Base-by-base conservation (phyloP, 2,329 filamentous ascomycete species). In the Colletotrichum echinochloae region DNA sequence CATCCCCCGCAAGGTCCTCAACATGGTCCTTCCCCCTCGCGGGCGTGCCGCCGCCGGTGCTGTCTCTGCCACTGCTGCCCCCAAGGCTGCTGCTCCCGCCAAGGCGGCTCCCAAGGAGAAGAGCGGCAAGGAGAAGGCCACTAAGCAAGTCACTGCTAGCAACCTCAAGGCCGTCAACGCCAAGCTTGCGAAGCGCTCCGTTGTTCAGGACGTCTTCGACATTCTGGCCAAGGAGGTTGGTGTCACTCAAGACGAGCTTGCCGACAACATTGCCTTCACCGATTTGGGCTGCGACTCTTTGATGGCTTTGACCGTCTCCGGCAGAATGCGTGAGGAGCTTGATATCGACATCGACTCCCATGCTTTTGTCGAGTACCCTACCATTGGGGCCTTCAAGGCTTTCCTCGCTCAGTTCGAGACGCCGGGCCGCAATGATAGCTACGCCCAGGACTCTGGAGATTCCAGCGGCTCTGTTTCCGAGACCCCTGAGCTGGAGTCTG, bases 1-100 rank as follows among this genome's bases (percentile, higher is more conserved):
- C 74, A 90, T 92, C 64, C 90, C 90, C 44, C 89, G 91, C 75
- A 87, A 88, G 75, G 84, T 90, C 30, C 83, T 92, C 71, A 91
- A 91, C 82, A 86, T 89, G 74, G 87, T 93, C 78, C 81, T 93
- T 72, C 90, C 91, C 65, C 90, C 90, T 1, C 83, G 85, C 35
- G 87, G 87, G 56, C 84, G 84, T 72, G 78, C 81, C 28, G 79
- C 81, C 51, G 77, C 79, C 39, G 76, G 82, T 51, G 73, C 79
- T 30, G 74, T 80, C 7, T 76, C 82, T 30, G 73, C 79, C 61
- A 74, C 81, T 39, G 75, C 81, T 48, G 78, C 81, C 55, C 75
- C 79, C 44, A 79, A 83, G 72, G 79, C 82, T 33, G 73, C 77
- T 4, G 75, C 78, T 12, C 67, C 78, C 18, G 72, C 74, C 16